Base-by-base conservation (phyloP, 768 basidiomycete genomes). In the Kwoniella heveanensis region DNA sequence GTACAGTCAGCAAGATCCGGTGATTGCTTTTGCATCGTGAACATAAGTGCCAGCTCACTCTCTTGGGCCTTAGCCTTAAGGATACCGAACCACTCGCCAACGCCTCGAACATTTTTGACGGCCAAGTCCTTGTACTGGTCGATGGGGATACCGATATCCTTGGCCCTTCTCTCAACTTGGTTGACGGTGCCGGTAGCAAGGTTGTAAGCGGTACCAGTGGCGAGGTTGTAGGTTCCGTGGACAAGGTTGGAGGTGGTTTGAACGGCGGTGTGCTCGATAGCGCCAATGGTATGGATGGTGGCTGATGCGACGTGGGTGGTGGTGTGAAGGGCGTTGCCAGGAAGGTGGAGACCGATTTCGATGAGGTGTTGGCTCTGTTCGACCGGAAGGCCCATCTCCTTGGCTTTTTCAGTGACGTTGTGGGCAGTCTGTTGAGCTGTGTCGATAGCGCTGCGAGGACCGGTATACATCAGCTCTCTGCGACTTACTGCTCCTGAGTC, bases 71-170 rank as follows among this genome's bases (percentile, higher is more conserved):
- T 60, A 26, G 51, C 62, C 51, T 69, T 65, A 27, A 69, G 8
- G 7, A 58, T 50, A 22, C 54, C 51, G 25, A 67, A 50, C 66
- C 52, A 61, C 56, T 62, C 53, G 4, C 27, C 50, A 8, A 59
- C 48, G 21, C 58, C 55, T 24, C 26, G 26, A 10, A 44, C 55
- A 22, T 46, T 54, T 50, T 51, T 44, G 22, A 49, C 29, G 17
- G 58, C 58, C 19, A 51, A 29, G n/a, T 55, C 29, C 48, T 68
- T 68, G 55, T 68, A 68, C 25, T 70, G 57, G 19, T 70, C 72
- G 7, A 70, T 60, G 5, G 69, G 65, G 57, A 71, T 55, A 37
- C 73, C 73, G 32, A 66, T 58, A 21, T 61, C 47, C 52, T 66
- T 63, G 26, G 73, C 73, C 21, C 65, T 63, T 21, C 44, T 30